Evolutionary conservation across 345 rosid genomes (phyloP), one percentile per base, ranked within the genome.

Genomic region (Jatropha curcas): DNA sequence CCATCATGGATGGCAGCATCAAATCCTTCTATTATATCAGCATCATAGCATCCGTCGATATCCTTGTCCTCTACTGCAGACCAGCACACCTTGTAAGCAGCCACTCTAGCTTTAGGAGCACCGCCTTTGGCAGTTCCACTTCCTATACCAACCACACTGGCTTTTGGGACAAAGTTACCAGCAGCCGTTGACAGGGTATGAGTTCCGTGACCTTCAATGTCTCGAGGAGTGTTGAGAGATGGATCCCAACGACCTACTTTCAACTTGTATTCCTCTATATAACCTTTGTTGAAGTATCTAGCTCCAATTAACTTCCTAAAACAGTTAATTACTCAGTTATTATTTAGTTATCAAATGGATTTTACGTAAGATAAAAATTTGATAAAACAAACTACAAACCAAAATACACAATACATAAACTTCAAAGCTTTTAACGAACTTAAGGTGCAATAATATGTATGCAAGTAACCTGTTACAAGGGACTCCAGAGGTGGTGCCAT

Each of bases 181-280:
- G 78, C 95, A 11, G 97, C 97, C 7, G 98, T 92, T 5, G 98
- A 94, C 35, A 94, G 83, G 35, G 97, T 94, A 83, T 92, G 98
- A 19, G 91, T 84, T 20, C 97, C 97, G 71, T 94, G 98, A 17
- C 98, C 98, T 0, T 87, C 88, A 1, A 66, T 60, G 81, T 94
- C 98, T 0, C 97, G 93, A 0, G 97, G 87, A 31, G 95, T 41
- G 28, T 88, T 81, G 35, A 82, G 79, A 58, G 84, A 76, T 12
- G 87, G 65, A 77, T n/a, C n/a, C n/a, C n/a, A n/a, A n/a, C n/a
- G n/a, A n/a, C n/a, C n/a, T n/a, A n/a, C n/a, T n/a, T 88, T 83
- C 28, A 90, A 84, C 2, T 52, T 68, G 20, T 93, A 89, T 22
- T 50, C 90, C 25, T 50, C 80, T 0, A 86, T 80, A 68, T 81